A percentile compares a stretch with the other conserved stretches of the same genome.
Evolutionary conservation across 2,329 filamentous ascomycete genomes (phyloP).

Genomic region (Colletotrichum cereale): DNA sequence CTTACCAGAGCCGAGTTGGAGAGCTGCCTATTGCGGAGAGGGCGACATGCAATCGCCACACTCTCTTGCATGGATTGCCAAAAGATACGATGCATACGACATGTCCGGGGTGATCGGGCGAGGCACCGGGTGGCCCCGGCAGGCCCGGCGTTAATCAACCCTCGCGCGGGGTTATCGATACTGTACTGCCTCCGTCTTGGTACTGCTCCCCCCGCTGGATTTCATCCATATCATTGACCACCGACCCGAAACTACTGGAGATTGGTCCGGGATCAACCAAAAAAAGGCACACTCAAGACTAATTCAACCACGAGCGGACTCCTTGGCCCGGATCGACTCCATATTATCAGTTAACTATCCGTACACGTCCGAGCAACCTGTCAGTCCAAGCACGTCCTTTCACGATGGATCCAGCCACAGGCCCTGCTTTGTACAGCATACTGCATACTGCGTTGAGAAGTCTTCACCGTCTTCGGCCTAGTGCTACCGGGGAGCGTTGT

Average conservation of each 20-base stretch:
- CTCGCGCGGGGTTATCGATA: not conserved
- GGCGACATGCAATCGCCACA: slow-evolving; percentile 7
- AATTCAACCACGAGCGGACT: not conserved
- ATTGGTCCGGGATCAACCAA: not conserved
- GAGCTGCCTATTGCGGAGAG: slow-evolving; percentile 33
- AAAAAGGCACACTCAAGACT: slow-evolving; percentile 2
- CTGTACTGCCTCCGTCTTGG: not conserved
- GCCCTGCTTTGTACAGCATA: not conserved
- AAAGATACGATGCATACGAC: not conserved
- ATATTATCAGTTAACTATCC: not conserved
- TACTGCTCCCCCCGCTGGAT: not conserved
- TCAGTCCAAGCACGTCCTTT: not conserved
- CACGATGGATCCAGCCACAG: not conserved
- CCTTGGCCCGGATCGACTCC: not conserved
- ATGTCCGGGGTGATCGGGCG: slow-evolving; percentile 1
- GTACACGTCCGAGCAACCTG: not conserved
- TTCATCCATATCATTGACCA: not conserved
- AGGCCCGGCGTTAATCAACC: slow-evolving; percentile 3
- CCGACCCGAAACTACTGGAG: not conserved
- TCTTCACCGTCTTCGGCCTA: not conserved
- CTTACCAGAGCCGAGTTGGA: not conserved
- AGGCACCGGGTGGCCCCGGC: slow-evolving; percentile 19
- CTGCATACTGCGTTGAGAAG: not conserved
- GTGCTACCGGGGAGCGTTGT: not conserved
- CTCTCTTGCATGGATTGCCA: not conserved